phyloP scores from a whole-genome alignment of 306 rosid species.

The Bauhinia variegata region DNA sequence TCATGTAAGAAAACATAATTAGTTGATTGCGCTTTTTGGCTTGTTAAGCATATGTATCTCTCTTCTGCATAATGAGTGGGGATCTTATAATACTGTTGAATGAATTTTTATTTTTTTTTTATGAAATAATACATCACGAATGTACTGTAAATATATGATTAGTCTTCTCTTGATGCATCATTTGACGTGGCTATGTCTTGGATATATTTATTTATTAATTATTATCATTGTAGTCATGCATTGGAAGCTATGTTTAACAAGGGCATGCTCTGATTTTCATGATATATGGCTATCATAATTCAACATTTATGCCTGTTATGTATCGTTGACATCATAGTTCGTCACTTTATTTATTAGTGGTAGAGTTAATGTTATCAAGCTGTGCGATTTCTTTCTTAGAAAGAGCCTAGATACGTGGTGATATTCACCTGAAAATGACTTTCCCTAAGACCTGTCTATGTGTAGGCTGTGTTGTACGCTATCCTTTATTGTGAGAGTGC shows the following conservation, averaged over 20 bases:
- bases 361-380: neutral
- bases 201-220: too few relatives aligned
- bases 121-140: constrained; percentile 15
- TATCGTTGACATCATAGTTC: too few relatives aligned
- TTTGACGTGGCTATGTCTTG: too few relatives aligned
- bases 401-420: neutral
- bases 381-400: neutral
- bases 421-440: neutral
- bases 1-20: constrained; percentile 34
- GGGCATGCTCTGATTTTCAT: neutral
- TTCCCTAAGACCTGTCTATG: neutral
- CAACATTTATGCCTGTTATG: too few relatives aligned
- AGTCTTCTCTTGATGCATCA: constrained; percentile 12
- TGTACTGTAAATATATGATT: constrained; percentile 4
- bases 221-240: neutral
- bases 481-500: constrained; percentile 12
- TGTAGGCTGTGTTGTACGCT: constrained; percentile 5
- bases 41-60: constrained; percentile 21
- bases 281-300: too few relatives aligned
- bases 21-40: constrained; percentile 15
- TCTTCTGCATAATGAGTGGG: constrained; percentile 19
- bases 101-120: constrained; percentile 23
- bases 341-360: constrained; percentile 12
- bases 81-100: neutral
- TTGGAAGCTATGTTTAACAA: neutral